Conservation (phyloP, 2,329 filamentous ascomycete species). For the Alternaria brassicae region DNA sequence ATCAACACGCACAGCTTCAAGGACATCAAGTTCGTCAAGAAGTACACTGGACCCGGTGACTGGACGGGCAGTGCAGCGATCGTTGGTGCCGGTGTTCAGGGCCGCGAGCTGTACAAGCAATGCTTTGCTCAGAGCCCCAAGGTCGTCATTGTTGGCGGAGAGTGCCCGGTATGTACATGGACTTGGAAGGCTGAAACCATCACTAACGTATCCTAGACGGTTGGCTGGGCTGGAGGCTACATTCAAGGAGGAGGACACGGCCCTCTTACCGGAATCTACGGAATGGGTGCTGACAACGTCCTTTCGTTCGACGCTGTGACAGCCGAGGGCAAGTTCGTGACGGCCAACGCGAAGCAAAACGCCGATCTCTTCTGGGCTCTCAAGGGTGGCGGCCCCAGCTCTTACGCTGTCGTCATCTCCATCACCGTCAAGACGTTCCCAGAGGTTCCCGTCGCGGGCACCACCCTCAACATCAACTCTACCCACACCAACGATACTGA, state of each 20-base stretch:
- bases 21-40: conserved; percentile 37
- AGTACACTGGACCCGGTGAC: conserved; percentile 42
- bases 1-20: conserved; percentile 51
- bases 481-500: conserved; percentile 45
- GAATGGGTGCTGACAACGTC: conserved; percentile 50
- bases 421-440: conserved; percentile 47
- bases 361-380: conserved; percentile 50
- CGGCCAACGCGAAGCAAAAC: conserved; percentile 41
- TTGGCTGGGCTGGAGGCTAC: conserved; percentile 54
- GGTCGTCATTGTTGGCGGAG: conserved; percentile 47
- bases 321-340: conserved; percentile 46
- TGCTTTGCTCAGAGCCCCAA: conserved; percentile 40
- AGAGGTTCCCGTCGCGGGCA: conserved; percentile 42
- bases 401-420: conserved; percentile 42
- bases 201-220: conserved; percentile 33
- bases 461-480: conserved; percentile 46
- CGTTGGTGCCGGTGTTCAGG: conserved; percentile 48
- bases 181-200: not conserved
- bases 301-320: conserved; percentile 51
- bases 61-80: conserved; percentile 43
- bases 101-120: conserved; percentile 41
- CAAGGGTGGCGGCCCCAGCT: conserved; percentile 43
- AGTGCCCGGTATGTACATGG: conserved; percentile 40
- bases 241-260: conserved; percentile 55
- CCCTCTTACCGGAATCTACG: conserved; percentile 48